Conservation (phyloP, 441 rosid genomes). For the Adansonia grandidieri region DNA sequence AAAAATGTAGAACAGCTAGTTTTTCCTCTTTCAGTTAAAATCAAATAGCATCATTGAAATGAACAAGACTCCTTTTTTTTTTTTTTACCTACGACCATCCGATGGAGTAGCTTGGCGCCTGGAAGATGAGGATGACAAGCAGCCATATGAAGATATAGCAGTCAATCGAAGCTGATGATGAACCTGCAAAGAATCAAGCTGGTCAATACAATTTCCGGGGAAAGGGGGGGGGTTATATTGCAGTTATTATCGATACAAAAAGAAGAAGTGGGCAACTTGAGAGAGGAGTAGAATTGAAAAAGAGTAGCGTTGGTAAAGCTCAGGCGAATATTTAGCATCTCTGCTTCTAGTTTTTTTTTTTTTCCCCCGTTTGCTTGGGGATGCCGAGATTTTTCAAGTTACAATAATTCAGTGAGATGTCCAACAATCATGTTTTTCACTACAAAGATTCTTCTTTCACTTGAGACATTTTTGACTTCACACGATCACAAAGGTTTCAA, state of each 20-base stretch:
- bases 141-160: conserved; percentile 4
- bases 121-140: conserved; percentile 1
- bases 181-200: conserved; percentile 11
- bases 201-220: background rate
- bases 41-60: background rate
- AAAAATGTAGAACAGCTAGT: background rate
- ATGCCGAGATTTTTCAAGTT: background rate
- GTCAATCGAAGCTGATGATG: conserved; percentile 14
- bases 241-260: background rate
- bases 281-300: background rate
- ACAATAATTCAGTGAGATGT: background rate
- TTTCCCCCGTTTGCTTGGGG: background rate
- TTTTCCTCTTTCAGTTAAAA: background rate
- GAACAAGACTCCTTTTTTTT: background rate
- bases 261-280: background rate
- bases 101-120: conserved; percentile 11
- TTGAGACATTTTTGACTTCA: background rate
- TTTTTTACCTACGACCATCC: conserved; percentile 14
- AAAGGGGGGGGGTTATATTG: background rate
- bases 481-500: background rate
- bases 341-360: background rate
- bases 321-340: background rate
- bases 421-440: background rate
- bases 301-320: background rate
- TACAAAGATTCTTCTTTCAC: background rate